Evolutionary conservation across 1,139 yeast genomes (phyloP), one percentile per base, ranked within the genome.

Genomic region (Geotrichum citri-aurantii): DNA sequence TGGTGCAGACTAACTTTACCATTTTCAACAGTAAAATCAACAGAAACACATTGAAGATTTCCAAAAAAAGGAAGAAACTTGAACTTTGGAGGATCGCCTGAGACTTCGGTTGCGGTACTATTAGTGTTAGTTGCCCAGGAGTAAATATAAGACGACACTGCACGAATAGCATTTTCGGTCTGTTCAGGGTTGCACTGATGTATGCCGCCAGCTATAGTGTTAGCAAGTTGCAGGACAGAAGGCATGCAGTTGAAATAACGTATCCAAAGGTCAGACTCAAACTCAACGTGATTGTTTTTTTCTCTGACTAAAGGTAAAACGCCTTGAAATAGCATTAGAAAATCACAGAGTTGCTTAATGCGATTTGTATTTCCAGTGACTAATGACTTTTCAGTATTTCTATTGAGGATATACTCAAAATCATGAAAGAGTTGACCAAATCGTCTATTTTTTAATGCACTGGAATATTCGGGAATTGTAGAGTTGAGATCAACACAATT

Each of bases 351-450:
- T 65, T 76, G 83, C 1, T 73, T 66, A 23, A 82, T 70, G 42
- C 74, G 66, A 48, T 62, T 58, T 1, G 68, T 60, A 55, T 69
- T 65, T 4, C 72, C 71, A 12, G 75, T 68, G 7, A 76, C 70
- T 8, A 64, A 59, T 8, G 75, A 74, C 2, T 82, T 79, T 42
- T 82, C 81, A 12, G 82, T 80, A 59, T 88, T 88, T 62, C 96
- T 79, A 57, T 87, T 83, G 60, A 92, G 74, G 31, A 91, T 79
- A 66, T 88, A 88, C 48, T 93, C 89, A 59, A 91, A 76, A 70
- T 93, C 99, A 63, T 87, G 86, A 67, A 92, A 86, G 1, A 90
- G 80, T 65, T 90, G 96, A 23, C 93, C 89, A 80, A 95, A 86
- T 63, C 92, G 79, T 63, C 96, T 77, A 67, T 88, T 90, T 63